phyloP scores from a whole-genome alignment of 257 asterid genomes.

The Solanum etuberosum region DNA sequence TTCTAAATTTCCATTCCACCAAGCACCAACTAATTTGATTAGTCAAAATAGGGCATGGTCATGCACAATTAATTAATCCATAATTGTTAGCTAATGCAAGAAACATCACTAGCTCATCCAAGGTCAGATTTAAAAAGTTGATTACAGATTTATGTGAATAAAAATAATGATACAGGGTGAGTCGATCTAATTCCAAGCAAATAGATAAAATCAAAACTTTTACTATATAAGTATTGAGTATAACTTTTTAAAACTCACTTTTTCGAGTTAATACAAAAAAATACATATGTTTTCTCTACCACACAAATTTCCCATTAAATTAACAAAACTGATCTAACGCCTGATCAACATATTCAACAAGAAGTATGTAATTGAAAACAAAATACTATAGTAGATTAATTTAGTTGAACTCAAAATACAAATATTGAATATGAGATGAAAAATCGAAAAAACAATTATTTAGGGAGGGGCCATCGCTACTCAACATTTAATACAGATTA shows the following conservation, averaged over 20 bases:
- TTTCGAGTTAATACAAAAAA: too few relatives aligned
- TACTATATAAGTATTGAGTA: too few relatives aligned
- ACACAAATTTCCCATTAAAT: too few relatives aligned
- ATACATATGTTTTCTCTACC: too few relatives aligned
- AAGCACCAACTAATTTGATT: not conserved
- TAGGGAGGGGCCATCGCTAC: not conserved
- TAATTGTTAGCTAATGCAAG: not conserved
- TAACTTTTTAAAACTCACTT: not conserved
- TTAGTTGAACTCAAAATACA: not conserved
- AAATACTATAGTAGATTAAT: too few relatives aligned
- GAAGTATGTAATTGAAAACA: not conserved
- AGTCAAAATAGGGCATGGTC: not conserved
- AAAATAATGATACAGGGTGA: not conserved
- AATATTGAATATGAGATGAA: not conserved
- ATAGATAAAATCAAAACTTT: too few relatives aligned
- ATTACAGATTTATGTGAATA: too few relatives aligned
- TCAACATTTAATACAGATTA: not conserved
- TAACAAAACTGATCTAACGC: not conserved
- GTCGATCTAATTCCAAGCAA: too few relatives aligned
- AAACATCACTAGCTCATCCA: not conserved
- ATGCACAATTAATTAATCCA: not conserved
- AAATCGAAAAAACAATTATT: not conserved
- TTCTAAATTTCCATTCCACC: not conserved
- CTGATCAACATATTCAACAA: not conserved
- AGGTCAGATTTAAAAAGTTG: too few relatives aligned